Conservation (phyloP, 768 basidiomycete species). For the Nevesoporus exiguus region DNA sequence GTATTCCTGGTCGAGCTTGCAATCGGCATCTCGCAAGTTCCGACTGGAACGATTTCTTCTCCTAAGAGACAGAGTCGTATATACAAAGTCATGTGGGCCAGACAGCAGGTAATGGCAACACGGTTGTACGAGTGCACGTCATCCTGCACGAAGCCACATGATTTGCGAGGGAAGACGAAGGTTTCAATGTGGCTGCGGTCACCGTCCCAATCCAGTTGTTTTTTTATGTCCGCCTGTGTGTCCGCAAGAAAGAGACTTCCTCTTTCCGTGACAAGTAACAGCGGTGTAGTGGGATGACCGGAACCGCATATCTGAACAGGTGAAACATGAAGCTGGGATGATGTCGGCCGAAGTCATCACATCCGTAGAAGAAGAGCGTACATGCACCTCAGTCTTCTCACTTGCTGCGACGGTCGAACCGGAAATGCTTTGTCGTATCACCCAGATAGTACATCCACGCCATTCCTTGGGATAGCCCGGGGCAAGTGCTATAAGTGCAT, state of each 20-base stretch:
- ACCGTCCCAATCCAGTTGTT: slow-evolving; percentile 25
- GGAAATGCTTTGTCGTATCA: slow-evolving; percentile 55
- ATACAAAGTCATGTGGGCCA: slow-evolving; percentile 13
- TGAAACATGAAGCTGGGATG: slow-evolving; percentile 41
- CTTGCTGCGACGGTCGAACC: slow-evolving; percentile 28
- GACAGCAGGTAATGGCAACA: slow-evolving; percentile 25
- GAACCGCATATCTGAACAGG: slow-evolving; percentile 38
- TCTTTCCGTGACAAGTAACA: slow-evolving; percentile 33
- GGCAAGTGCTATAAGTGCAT: slow-evolving; percentile 48
- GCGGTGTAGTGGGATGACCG: slow-evolving; percentile 21
- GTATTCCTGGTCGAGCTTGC: background rate
- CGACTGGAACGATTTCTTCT: slow-evolving; percentile 15
- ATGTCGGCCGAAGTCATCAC: slow-evolving; percentile 8
- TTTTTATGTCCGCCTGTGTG: slow-evolving; percentile 26
- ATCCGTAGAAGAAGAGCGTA: slow-evolving; percentile 32
- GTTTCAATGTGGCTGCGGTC: slow-evolving; percentile 27
- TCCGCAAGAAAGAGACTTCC: slow-evolving; percentile 35
- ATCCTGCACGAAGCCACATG: slow-evolving; percentile 28
- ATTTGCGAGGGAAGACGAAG: slow-evolving; percentile 29
- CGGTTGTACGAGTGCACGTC: slow-evolving; percentile 1
- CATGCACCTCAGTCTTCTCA: slow-evolving; percentile 43
- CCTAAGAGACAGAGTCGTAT: slow-evolving; percentile 22
- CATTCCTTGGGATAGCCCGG: slow-evolving; percentile 42
- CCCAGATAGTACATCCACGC: slow-evolving; percentile 52
- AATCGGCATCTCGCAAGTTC: slow-evolving; percentile 23